Evolutionary conservation across 2,329 filamentous ascomycete species (phyloP), one percentile per base, ranked within the genome.

Genomic region (Cladophialophora psammophila): DNA sequence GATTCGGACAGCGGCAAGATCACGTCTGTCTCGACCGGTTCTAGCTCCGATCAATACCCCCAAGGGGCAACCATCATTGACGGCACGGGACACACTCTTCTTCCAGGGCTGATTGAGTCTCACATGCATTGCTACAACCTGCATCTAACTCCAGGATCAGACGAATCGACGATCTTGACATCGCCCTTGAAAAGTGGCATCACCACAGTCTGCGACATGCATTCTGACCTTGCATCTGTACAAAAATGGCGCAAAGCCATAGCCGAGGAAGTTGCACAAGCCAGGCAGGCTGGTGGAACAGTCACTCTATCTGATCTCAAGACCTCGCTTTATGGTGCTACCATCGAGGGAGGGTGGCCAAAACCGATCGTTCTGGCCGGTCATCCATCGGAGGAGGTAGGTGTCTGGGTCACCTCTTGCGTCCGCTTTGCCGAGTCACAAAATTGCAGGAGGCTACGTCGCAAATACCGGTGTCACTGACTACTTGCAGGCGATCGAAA

Each of bases 291-390:
- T 10, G 54, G 64, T 15, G 63, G 67, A 10, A 65, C 58, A n/a
- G 72, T 73, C 26, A 60, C 60, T n/a, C 38, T 72, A n/a, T 65
- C 68, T 12, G 81, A 83, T 63, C 79, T 85, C 72, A 86, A 85
- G 71, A 83, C 79, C 0, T 80, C 81, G 1, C 80, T 82, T 10
- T 78, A 80, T 68, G 79, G 81, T 0, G 84, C 84, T 5, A 85
- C 83, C 0, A 81, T 86, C 36, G 78, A 83, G 5, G 82, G 81
- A 42, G 84, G 84, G 2, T 86, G 84, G 84, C 84, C 84, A 76
- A 83, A 69, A 56, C 71, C 68, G 31, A 67, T 72, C 38, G 71
- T 73, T 13, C 59, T 72, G 2, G 63, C 42, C 20, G 65, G 62
- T 42, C 52, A 71, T 57, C 67, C 72, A 34, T 57, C 74, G 78